Evolutionary conservation across 2,329 filamentous ascomycete genomes (phyloP).

Genomic region (Ophiostoma piceae): DNA sequence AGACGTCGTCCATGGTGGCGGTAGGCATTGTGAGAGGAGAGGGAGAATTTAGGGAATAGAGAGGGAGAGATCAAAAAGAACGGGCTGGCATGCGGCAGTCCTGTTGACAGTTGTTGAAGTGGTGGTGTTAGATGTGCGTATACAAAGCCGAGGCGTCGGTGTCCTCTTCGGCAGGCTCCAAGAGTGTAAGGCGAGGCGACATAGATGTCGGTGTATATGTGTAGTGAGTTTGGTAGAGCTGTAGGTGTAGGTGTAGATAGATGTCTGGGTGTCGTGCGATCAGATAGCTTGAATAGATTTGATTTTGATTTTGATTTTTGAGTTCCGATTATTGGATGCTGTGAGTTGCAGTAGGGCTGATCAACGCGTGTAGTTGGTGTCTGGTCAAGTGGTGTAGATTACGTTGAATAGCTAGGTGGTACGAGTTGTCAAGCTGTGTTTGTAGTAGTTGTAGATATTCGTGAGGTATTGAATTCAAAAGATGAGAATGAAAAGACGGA

Average conservation of each 20-base stretch:
- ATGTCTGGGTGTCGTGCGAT: background rate
- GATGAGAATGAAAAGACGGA: background rate
- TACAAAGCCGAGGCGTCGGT: constrained; percentile 1
- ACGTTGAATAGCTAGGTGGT: background rate
- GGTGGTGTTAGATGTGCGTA: background rate
- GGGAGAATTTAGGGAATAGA: background rate
- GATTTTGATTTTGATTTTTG: too few species aligned
- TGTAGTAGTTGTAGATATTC: background rate
- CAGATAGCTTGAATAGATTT: too few species aligned
- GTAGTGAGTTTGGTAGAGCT: background rate
- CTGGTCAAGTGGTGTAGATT: background rate
- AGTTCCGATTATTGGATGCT: too few species aligned
- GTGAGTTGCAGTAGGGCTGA: too few species aligned
- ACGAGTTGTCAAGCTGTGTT: background rate
- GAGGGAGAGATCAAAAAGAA: background rate
- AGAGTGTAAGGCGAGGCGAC: constrained; percentile 21
- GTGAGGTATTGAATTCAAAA: background rate
- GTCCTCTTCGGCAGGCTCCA: constrained; percentile 25
- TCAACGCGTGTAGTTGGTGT: background rate
- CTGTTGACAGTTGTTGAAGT: background rate
- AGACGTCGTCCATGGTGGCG: constrained; percentile 26
- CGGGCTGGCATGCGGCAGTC: constrained; percentile 13
- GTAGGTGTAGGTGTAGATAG: background rate
- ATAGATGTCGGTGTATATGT: constrained; percentile 22
- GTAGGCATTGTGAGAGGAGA: background rate